phyloP scores from a whole-genome alignment of 2,329 filamentous ascomycete genomes.

The Pseudocercospora macadamiae region DNA sequence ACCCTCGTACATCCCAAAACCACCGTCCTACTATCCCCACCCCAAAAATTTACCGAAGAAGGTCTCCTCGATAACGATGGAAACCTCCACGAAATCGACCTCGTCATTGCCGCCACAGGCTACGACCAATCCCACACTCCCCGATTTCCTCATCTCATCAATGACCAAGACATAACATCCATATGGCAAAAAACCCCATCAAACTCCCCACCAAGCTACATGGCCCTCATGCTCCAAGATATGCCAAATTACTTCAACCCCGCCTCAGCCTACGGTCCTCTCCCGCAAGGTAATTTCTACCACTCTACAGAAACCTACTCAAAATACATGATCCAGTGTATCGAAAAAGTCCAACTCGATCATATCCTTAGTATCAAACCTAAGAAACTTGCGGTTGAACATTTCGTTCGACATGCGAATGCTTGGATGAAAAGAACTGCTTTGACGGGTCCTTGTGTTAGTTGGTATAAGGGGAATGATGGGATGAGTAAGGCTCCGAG shows the following conservation, averaged over 20 bases:
- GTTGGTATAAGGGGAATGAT: conserved; percentile 30
- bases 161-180: conserved; percentile 20
- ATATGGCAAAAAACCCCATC: conserved; percentile 10
- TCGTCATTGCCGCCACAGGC: conserved; percentile 28
- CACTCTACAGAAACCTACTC: conserved; percentile 24
- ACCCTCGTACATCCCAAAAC: conserved; percentile 25
- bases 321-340: conserved; percentile 28
- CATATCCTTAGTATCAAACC: conserved; percentile 25
- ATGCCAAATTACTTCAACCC: conserved; percentile 32
- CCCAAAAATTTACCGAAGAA: conserved; percentile 23
- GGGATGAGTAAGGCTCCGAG: conserved; percentile 19
- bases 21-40: conserved; percentile 19
- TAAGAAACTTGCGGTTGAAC: conserved; percentile 25
- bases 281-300: conserved; percentile 29
- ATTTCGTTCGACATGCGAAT: conserved; percentile 28
- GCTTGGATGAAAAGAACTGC: conserved; percentile 27
- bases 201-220: conserved; percentile 24
- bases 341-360: conserved; percentile 28
- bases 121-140: conserved; percentile 29
- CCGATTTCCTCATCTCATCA: conserved; percentile 23
- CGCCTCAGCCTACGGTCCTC: conserved; percentile 25
- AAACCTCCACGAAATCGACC: conserved; percentile 22
- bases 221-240: conserved; percentile 25
- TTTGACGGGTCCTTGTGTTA: conserved; percentile 25
- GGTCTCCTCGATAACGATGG: conserved; percentile 25